Conservation (phyloP, 2,329 filamentous ascomycete genomes). For the Colletotrichum horii region DNA sequence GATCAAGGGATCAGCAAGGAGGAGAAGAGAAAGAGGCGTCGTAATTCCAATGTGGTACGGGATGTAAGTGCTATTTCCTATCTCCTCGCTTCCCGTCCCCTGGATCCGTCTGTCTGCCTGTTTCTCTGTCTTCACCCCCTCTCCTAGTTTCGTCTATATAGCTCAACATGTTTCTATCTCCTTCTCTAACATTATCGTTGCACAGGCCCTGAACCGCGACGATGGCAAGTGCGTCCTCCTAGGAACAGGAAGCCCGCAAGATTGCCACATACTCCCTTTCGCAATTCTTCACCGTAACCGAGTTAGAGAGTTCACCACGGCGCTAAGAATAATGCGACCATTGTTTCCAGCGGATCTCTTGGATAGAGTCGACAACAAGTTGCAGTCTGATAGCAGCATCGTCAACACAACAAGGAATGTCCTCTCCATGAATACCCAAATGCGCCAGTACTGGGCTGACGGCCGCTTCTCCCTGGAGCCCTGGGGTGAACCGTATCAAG, state of each 20-base stretch:
- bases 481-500: not conserved
- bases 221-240: not conserved
- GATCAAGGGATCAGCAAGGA: no score
- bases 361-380: not conserved
- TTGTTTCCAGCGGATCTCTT: not conserved
- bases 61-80: no score
- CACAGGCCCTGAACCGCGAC: not conserved
- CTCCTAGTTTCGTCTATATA: not conserved
- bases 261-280: not conserved
- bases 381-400: not conserved
- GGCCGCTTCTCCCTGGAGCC: not conserved
- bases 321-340: no score
- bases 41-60: no score
- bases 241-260: not conserved
- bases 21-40: no score
- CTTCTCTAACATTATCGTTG: not conserved
- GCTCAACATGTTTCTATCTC: no score
- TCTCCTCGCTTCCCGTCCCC: no score
- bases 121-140: not conserved
- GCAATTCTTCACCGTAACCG: no score
- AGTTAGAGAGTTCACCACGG: no score
- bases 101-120: no score
- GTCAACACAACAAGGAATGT: not conserved
- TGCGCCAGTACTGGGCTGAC: not conserved
- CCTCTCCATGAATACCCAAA: not conserved